Evolutionary conservation across 805 yeast genomes (phyloP).

Genomic region (Alloascoidea hylecoeti): DNA sequence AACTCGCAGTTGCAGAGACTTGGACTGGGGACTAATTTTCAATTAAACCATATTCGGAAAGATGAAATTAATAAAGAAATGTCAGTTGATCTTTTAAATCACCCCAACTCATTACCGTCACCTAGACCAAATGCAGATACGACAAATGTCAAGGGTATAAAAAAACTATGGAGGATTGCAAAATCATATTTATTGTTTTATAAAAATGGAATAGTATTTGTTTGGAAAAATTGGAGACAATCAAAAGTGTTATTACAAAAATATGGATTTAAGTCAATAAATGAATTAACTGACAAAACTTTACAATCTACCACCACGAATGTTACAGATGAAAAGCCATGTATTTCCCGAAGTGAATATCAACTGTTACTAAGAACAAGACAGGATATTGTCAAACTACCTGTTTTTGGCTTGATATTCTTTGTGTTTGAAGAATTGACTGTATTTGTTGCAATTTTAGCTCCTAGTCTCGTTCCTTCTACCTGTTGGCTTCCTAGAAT

Average conservation of each 20-base stretch:
- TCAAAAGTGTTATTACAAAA: conserved; percentile 7
- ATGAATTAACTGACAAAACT: conserved; percentile 11
- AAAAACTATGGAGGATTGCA: not conserved
- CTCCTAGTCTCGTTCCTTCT: conserved; percentile 47
- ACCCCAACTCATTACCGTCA: too few relatives aligned
- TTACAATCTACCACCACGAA: conserved; percentile 15
- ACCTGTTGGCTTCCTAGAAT: conserved; percentile 44
- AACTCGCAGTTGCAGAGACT: too few relatives aligned
- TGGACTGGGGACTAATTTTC: too few relatives aligned
- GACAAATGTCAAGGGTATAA: too few relatives aligned
- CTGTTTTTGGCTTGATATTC: conserved; percentile 40
- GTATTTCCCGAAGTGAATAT: conserved; percentile 27
- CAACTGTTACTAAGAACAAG: conserved; percentile 36
- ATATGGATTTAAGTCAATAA: conserved; percentile 8
- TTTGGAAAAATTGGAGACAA: conserved; percentile 25
- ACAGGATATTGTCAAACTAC: conserved; percentile 35
- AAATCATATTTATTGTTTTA: conserved; percentile 18
- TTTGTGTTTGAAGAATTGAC: conserved; percentile 43
- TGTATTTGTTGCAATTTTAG: conserved; percentile 31
- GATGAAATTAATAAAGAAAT: too few relatives aligned
- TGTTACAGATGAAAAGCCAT: conserved; percentile 16
- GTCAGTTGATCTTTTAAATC: too few relatives aligned
- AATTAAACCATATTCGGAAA: too few relatives aligned
- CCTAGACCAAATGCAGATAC: too few relatives aligned
- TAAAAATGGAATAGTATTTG: conserved; percentile 30